Base-by-base conservation (phyloP, 78 protist genomes). In the Chrysochromulina parva region DNA sequence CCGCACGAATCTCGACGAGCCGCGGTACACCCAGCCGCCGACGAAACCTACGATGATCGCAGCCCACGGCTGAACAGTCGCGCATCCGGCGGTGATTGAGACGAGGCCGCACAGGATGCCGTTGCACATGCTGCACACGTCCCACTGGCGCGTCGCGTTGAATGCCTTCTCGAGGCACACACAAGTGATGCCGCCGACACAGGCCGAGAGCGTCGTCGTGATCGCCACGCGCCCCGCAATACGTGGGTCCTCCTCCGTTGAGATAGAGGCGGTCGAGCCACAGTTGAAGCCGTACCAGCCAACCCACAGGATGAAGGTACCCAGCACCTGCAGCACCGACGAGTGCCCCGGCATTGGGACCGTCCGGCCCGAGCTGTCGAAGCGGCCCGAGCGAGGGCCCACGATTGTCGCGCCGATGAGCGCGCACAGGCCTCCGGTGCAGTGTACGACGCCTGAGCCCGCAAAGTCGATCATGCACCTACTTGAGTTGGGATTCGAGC, bases 221-320 rank as follows among this genome's bases (percentile, higher is more conserved):
- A 53, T 1, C 2, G 20, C 20, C 47, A 13, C 59, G 26, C 4
- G 10, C n/a, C 62, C 90, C 54, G 62, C 90, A 47, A 54, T n/a
- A n/a, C n/a, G n/a, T 58, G 62, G 62, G 11, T 58, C 62, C 62
- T 11, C 62, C 11, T 58, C 11, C 22, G 22, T 11, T 13, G 62
- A 26, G 81, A 69, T 58, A 1, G 9, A n/a, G 87, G 94, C 69
- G 2, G 95, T 93, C 38, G 96, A 92, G 38, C 95, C 97, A 0
- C 93, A 86, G 74, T 96, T 97, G 87, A 95, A 96, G 58, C 96
- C 97, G 82, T 94, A 95, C 87, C 91, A 96, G 14, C 98, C 98
- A 59, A 95, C 89, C 97, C 97, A 95, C n/a, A 96, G 94, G 54
- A 96, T 94, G 66, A 95, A 93, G 16, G 93, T 91, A 2, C 98